Base-by-base conservation (phyloP, 1,284 basidiomycete species). In the Trichosporon ovoides region DNA sequence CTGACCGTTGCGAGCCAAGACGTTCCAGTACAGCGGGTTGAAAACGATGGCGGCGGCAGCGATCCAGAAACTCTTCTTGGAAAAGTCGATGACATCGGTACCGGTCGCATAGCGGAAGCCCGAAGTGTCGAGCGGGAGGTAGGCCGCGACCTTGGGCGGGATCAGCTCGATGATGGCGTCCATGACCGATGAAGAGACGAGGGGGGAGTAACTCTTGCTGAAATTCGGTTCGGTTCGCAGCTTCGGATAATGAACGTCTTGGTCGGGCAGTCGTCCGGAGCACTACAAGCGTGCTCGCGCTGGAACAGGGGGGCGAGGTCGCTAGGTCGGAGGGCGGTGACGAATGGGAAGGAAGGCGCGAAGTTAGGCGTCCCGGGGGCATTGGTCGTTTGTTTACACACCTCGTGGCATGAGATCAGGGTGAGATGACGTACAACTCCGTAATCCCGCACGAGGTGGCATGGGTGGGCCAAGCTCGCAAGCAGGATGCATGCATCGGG, bases 1-100 rank as follows among this genome's bases (percentile, higher is more conserved):
- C 83, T 58, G 59, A 93, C 93, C 94, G 80, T 95, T 92, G 59
- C 87, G 86, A 24, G 94, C 94, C 35, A 94, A 85, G 61, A 93
- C 86, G 78, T 98, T 98, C 95, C 94, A 98, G 67, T 89, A 94
- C 2, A 86, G 84, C 0, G 94, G 94, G 72, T 97, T 97, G 81
- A 96, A 95, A 14, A 84, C 72, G 52, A 92, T 87, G 58, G 86
- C 76, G 1, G 82, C 78, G n/a, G 88, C 64, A 1, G 85, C 85
- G 22, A 88, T 63, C 71, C 81, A 83, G 36, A 96, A 74, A 24
- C 88, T 88, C 2, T 78, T 71, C 68, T 89, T 82, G 36, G 80
- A 82, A 22, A 82, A 74, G 77, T 93, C 85, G 51, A 78, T 65
- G 18, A 74, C 57, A 10, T 66, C 58, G 19, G 63, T 13, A 9